These are phyloP conservation scores for Trichosporon coremiiforme DNA, from an alignment of 1,284 basidiomycete genomes.

Conservation along the genomic window DNA sequence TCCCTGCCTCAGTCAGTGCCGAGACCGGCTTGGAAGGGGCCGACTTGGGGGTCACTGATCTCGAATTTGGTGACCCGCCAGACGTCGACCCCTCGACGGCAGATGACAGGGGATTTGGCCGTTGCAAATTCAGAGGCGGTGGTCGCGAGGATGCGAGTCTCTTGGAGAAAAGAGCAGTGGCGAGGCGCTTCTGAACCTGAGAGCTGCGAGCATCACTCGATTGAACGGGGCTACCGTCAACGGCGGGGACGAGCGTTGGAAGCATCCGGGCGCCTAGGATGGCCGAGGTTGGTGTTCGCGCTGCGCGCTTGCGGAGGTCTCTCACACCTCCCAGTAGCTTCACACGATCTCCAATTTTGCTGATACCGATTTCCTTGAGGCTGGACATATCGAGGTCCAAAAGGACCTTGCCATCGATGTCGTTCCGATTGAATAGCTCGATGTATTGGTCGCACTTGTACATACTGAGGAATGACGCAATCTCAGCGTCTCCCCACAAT, in stretches of 20 bases:
- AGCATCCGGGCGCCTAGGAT: constrained; percentile 10
- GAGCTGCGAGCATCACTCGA: constrained; percentile 17
- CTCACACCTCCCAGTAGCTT: constrained; percentile 83
- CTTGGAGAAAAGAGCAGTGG: constrained; percentile 12
- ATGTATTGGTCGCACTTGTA: constrained; percentile 70
- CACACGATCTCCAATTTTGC: constrained; percentile 84
- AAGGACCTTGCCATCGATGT: constrained; percentile 84
- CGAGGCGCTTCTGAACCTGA: constrained; percentile 30
- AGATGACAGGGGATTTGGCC: background rate
- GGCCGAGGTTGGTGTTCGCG: constrained; percentile 21
- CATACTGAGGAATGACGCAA: constrained; percentile 44
- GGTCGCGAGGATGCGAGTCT: constrained; percentile 3
- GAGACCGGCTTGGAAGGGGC: background rate
- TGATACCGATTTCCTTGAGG: constrained; percentile 83
- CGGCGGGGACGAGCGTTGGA: background rate
- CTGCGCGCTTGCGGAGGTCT: constrained; percentile 63
- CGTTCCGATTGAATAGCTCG: constrained; percentile 71
- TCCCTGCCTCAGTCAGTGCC: background rate
- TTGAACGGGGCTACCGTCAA: constrained; percentile 11
- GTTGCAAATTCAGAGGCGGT: constrained; percentile 9
- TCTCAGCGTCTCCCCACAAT: constrained; percentile 45
- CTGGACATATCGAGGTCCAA: constrained; percentile 83
- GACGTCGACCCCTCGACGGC: background rate
- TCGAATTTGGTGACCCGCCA: constrained; percentile 2
- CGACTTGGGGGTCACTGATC: constrained; percentile 2